phyloP scores from a whole-genome alignment of 2,329 filamentous ascomycete species.

The Diaporthe sp. region DNA sequence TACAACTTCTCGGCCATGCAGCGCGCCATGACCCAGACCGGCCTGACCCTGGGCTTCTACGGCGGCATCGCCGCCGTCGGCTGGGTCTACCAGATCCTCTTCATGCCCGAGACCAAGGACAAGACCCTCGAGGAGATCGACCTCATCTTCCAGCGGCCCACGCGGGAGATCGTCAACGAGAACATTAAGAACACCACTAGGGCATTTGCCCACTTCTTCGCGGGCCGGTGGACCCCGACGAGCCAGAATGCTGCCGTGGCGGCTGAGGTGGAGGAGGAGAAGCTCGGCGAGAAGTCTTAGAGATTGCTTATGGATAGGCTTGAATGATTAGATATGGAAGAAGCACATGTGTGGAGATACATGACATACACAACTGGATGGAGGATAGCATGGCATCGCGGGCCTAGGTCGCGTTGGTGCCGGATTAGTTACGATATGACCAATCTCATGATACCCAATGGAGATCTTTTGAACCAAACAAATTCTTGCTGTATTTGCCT shows the following conservation, averaged over 20 bases:
- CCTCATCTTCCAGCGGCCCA: slow-evolving; percentile 74
- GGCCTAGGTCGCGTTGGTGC: slow-evolving; percentile 1
- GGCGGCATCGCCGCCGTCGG: slow-evolving; percentile 79
- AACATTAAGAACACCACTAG: slow-evolving; percentile 59
- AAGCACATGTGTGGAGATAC: neutral
- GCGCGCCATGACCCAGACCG: slow-evolving; percentile 74
- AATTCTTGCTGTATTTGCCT: neutral
- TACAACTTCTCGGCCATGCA: slow-evolving; percentile 83
- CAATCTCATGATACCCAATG: slow-evolving; percentile 35
- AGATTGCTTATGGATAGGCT: neutral
- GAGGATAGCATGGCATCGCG: neutral
- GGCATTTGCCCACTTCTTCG: slow-evolving; percentile 39
- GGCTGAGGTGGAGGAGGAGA: slow-evolving; percentile 34
- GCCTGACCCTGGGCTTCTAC: slow-evolving; percentile 79
- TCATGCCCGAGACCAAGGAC: slow-evolving; percentile 84
- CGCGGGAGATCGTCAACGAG: slow-evolving; percentile 71
- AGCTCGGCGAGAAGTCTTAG: slow-evolving; percentile 39
- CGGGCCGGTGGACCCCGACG: slow-evolving; percentile 33
- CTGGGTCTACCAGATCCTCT: slow-evolving; percentile 80
- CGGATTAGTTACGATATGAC: slow-evolving; percentile 18
- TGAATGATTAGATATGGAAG: neutral
- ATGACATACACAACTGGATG: neutral
- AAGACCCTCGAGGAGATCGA: slow-evolving; percentile 80
- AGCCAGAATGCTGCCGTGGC: slow-evolving; percentile 31
- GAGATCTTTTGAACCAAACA: slow-evolving; percentile 18